Evolutionary conservation across 2,329 filamentous ascomycete genomes (phyloP).

Genomic region (Calonectria honghensis): DNA sequence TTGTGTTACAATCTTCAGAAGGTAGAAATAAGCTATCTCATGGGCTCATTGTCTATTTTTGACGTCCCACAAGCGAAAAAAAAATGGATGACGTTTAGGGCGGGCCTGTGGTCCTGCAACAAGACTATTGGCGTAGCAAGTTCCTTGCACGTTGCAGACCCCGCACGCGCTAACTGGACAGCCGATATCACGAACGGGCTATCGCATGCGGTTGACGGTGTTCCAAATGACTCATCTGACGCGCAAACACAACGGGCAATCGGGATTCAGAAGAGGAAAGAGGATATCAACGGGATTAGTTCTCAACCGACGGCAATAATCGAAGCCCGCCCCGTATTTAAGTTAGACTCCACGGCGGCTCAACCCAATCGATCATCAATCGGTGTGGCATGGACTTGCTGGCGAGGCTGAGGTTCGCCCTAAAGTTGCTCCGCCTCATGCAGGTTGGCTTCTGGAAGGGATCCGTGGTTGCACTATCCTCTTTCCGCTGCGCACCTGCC

Average conservation of each 20-base stretch:
- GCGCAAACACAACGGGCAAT: neutral
- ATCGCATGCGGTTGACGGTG: neutral
- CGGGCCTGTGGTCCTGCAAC: neutral
- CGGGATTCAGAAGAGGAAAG: neutral
- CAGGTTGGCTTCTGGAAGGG: neutral
- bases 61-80: slow-evolving; percentile 2
- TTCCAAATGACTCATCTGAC: neutral
- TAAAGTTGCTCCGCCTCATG: neutral
- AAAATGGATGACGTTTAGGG: neutral
- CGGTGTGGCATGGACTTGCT: no score
- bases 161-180: slow-evolving; percentile 6
- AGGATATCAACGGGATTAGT: neutral
- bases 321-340: slow-evolving; percentile 19
- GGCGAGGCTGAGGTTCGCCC: neutral
- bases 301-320: neutral
- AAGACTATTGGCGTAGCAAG: slow-evolving; percentile 1
- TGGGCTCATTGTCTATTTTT: slow-evolving; percentile 19
- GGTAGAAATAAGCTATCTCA: neutral
- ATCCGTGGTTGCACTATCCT: neutral
- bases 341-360: neutral
- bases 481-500: neutral
- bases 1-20: neutral
- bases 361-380: neutral
- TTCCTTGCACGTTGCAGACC: slow-evolving; percentile 10
- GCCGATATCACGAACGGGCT: neutral